Percentiles rank a stretch among this genome's conserved stretches.
Evolutionary conservation across 164 flowering plant species (phyloP).

Genomic region (Cinnamomum micranthum): DNA sequence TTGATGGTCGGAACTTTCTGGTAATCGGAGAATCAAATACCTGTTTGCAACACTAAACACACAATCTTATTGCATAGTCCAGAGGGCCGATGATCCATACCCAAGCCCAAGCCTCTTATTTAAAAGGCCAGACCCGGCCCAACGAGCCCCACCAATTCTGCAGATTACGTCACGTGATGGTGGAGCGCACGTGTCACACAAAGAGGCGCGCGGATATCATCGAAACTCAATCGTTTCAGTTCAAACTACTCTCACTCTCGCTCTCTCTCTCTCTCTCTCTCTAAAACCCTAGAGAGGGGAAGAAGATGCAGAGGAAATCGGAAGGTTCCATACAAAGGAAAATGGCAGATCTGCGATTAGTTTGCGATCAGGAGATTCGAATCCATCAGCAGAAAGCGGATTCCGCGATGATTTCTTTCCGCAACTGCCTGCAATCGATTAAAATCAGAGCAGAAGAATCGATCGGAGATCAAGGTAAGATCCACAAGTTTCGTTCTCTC

Average conservation of each 20-base stretch:
- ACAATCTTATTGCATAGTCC: too few relatives aligned
- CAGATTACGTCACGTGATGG: too few relatives aligned
- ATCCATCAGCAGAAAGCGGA: conserved; percentile 36
- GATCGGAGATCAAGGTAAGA: conserved; percentile 42
- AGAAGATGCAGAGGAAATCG: background rate
- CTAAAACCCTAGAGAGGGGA: background rate
- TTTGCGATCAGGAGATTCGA: conserved; percentile 38
- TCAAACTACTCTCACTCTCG: background rate
- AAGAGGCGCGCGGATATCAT: too few relatives aligned
- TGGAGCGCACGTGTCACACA: too few relatives aligned
- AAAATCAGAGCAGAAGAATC: conserved; percentile 31
- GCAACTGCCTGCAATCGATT: conserved; percentile 27
- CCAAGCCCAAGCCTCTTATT: too few relatives aligned
- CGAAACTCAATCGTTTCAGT: too few relatives aligned
- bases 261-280: background rate
- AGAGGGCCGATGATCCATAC: too few relatives aligned
- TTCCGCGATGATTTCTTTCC: conserved; percentile 21
- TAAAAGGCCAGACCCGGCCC: too few relatives aligned
- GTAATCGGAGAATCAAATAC: too few relatives aligned
- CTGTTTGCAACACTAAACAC: too few relatives aligned
- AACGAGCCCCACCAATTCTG: too few relatives aligned
- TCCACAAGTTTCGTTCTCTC: background rate
- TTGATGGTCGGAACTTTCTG: too few relatives aligned
- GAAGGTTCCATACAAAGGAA: conserved; percentile 4
- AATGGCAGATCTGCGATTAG: conserved; percentile 32